Evolutionary conservation across 306 rosid genomes (phyloP).

Genomic region (Phaseolus lunatus): DNA sequence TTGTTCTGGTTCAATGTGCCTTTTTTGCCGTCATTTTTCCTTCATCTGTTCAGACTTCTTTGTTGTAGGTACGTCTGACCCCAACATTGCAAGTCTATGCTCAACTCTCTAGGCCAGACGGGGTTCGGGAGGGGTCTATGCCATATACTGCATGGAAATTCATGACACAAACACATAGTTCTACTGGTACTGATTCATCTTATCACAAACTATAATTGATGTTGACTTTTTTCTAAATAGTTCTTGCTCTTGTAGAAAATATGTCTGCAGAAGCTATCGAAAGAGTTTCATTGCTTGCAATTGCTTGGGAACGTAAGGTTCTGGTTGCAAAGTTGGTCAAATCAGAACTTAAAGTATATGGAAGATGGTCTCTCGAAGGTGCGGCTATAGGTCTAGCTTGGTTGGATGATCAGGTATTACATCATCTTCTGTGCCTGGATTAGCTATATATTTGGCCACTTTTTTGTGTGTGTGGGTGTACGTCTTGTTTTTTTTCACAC

Average conservation of each 20-base stretch:
- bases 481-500: conserved; percentile 32
- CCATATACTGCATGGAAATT: conserved; percentile 98
- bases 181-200: conserved; percentile 60
- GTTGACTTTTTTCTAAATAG: conserved; percentile 49
- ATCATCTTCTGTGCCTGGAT: conserved; percentile 33
- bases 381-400: conserved; percentile 91
- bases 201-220: conserved; percentile 43
- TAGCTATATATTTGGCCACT: conserved; percentile 16
- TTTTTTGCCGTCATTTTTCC: conserved; percentile 47
- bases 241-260: conserved; percentile 60
- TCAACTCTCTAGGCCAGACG: conserved; percentile 84
- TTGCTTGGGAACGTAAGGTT: conserved; percentile 96
- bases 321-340: conserved; percentile 92
- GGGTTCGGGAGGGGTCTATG: conserved; percentile 94
- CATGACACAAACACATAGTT: conserved; percentile 56
- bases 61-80: conserved; percentile 75
- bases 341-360: conserved; percentile 81
- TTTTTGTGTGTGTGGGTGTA: conserved; percentile 26
- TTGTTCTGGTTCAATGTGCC: conserved; percentile 49
- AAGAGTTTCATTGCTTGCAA: conserved; percentile 90
- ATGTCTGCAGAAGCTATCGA: conserved; percentile 63
- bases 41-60: conserved; percentile 39
- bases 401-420: conserved; percentile 92
- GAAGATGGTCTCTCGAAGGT: conserved; percentile 89
- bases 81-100: conserved; percentile 81